A percentile compares a stretch with the other conserved stretches of the same genome.
phyloP scores from a whole-genome alignment of 352 stramenopile genomes.

The Globisporangium takayamanum region DNA sequence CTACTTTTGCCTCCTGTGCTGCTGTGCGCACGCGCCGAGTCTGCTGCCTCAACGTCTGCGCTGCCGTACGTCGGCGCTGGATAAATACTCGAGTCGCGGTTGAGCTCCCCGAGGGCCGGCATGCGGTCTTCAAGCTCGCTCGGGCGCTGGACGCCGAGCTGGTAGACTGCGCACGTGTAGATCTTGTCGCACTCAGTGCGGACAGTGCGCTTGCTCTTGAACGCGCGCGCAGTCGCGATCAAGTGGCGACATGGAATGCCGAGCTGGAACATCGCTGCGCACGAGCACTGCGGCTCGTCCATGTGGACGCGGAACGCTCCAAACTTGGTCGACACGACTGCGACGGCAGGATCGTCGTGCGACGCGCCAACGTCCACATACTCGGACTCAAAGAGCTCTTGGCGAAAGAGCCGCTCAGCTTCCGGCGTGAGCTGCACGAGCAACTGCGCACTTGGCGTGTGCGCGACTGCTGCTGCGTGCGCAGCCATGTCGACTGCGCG shows the following conservation, averaged over 20 bases:
- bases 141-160: slow-evolving; percentile 1
- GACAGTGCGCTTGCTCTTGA: slow-evolving; percentile 45
- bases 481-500: background rate
- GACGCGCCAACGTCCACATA: slow-evolving; percentile 51
- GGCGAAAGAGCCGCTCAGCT: slow-evolving; percentile 54
- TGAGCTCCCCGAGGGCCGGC: slow-evolving; percentile 8
- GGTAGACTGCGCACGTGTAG: slow-evolving; percentile 61
- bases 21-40: background rate
- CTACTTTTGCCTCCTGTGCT: background rate
- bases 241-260: slow-evolving; percentile 76
- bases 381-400: slow-evolving; percentile 53
- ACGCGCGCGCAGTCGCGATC: slow-evolving; percentile 57
- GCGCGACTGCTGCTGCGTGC: background rate
- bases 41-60: background rate
- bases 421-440: slow-evolving; percentile 43
- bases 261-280: slow-evolving; percentile 61
- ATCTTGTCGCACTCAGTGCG: slow-evolving; percentile 61
- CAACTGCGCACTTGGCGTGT: background rate
- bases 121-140: slow-evolving; percentile 12
- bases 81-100: slow-evolving; percentile 15
- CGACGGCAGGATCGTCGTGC: slow-evolving; percentile 45
- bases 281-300: slow-evolving; percentile 55
- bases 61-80: slow-evolving; percentile 4
- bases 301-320: slow-evolving; percentile 57
- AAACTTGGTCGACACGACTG: slow-evolving; percentile 57